Evolutionary conservation across 371 early-diverging fungal species (phyloP), one percentile per base, ranked within the genome.

Genomic region (Fennellomyces sp.): DNA sequence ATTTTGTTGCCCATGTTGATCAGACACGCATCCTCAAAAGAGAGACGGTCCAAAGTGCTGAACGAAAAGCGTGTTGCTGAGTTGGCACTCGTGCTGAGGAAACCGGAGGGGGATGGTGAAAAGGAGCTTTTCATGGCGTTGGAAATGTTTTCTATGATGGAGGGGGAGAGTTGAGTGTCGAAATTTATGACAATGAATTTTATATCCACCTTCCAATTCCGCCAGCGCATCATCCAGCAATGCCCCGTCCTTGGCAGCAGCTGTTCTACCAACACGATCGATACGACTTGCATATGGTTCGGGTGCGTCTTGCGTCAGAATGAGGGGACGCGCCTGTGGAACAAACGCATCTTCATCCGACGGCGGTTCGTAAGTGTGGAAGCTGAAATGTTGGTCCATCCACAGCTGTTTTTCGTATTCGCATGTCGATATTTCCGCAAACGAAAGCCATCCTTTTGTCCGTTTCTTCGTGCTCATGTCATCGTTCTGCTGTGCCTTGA

Each of bases 21-120:
- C 55, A 79, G 51, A 42, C 78, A 78, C 1, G 85, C 85, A 64
- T 83, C 82, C 57, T 85, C 85, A 72, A 85, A 85, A 0, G 85
- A 85, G 1, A 82, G 54, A 3, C 10, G 45, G 0, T 45, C 45
- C n/a, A n/a, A n/a, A n/a, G n/a, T n/a, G n/a, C n/a, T n/a, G n/a
- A n/a, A n/a, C n/a, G n/a, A n/a, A n/a, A n/a, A n/a, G n/a, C n/a
- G 58, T 72, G 76, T 51, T 69, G 67, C 12, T 13, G 2, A 57
- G 47, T 1, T 63, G 53, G 10, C 75, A 72, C 31, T 73, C 69
- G n/a, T 52, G 52, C 21, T 59, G n/a, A 39, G 39, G 23, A 33
- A 38, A 7, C 27, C 35, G 10, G 36, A n/a, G 56, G 60, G 52
- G 3, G 69, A 64, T 30, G 71, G 65, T 11, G 72, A 69, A 38